Evolutionary conservation across 495 filamentous ascomycete genomes (phyloP), one percentile per base, ranked within the genome.

Genomic region (Poronia punctata): DNA sequence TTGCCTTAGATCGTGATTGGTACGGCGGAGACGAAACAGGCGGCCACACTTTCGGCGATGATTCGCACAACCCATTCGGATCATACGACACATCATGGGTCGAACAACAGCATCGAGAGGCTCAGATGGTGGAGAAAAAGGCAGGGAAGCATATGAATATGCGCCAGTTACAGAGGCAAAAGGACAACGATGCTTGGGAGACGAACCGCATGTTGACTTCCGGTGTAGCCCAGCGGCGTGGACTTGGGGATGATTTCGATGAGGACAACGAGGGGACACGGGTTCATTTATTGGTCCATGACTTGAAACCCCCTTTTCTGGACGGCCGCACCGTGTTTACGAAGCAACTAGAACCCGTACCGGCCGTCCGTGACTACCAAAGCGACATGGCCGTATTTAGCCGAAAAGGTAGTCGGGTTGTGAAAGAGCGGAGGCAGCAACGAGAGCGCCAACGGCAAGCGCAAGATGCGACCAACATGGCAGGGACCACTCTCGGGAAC

Each of bases 311-410:
- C 9, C 93, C 93, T 0, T 99, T 99, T 53, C 66, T 99, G 40
- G 92, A 99, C 66, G 93, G 93, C 11, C 78, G 86, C 38, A 95
- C 78, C 36, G 82, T 99, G 23, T 99, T 99, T 59, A 97, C 93
- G 2, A 96, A 95, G 60, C 93, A 99, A 64, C 62, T 97, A 32
- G 93, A 97, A 34, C 93, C 93, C 0, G 84, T 99, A 4, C 87
- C 89, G 4, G 93, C 93, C 7, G 83, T 99, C 9, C 74, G 83
- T 10, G 93, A 99, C 57, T 82, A 87, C 10, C 92, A 97, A 61
- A 97, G 93, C 59, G 93, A 99, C 53, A 95, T 99, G 93, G 93
- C 93, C 7, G 86, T 99, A 10, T 99, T 97, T 50, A 90, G 86
- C 67, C 79, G 90, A 15, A 97, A 95, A 63, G 93, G 93, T 2